Conservation (phyloP, 345 rosid species). For the Syzygium aromaticum region DNA sequence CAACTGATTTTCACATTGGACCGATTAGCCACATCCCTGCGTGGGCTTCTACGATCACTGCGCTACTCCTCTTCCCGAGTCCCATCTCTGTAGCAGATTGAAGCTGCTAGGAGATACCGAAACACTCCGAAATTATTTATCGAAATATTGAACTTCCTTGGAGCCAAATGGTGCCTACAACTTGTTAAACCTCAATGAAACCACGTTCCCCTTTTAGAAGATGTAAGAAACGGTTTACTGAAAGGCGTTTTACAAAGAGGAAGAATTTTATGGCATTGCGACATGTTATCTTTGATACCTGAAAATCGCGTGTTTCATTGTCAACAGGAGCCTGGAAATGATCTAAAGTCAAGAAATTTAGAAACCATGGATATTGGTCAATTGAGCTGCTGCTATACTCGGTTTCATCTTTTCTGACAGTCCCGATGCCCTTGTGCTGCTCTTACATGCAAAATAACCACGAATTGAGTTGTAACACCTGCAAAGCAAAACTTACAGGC, state of each 20-base stretch:
- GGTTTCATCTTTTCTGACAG: background rate
- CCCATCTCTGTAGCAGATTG: background rate
- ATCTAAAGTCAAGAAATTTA: background rate
- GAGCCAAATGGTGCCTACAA: background rate
- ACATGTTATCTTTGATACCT: background rate
- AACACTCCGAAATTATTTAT: background rate
- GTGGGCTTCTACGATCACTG: background rate
- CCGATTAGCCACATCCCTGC: too few species aligned
- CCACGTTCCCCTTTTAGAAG: background rate
- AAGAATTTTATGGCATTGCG: background rate
- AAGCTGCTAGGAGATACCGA: background rate
- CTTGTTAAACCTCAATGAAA: background rate
- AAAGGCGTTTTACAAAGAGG: background rate
- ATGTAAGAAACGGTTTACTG: background rate
- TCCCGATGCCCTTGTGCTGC: background rate
- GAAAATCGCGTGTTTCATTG: background rate
- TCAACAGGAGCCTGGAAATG: background rate
- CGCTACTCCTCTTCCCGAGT: background rate
- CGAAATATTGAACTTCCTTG: background rate
- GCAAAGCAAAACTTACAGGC: background rate
- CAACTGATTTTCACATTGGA: background rate
- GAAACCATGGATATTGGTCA: background rate
- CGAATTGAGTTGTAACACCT: background rate
- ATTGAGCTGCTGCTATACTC: background rate
- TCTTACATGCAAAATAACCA: background rate